These are phyloP conservation scores for Paramecium biaurelia DNA, from an alignment of 73 alveolate genomes.

Conservation along the genomic window DNA sequence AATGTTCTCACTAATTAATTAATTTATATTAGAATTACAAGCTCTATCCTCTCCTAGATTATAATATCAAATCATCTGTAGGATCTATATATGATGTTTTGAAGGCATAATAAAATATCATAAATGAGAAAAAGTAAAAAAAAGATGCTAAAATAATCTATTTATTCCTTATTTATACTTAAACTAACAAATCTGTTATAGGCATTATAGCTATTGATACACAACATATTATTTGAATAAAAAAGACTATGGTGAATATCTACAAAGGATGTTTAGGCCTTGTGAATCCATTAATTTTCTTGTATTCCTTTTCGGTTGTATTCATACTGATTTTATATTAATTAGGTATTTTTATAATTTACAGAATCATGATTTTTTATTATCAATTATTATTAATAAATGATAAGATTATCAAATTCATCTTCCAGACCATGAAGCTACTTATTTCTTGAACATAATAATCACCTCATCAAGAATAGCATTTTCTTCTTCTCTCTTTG, in stretches of 20 bases:
- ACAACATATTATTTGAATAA: background rate
- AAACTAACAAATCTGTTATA: background rate
- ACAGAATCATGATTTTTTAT: background rate
- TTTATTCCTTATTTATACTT: background rate
- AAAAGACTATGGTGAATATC: background rate
- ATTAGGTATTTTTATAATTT: background rate
- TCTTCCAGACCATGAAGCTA: conserved; percentile 57
- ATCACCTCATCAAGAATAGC: conserved; percentile 43
- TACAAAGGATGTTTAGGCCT: conserved; percentile 17
- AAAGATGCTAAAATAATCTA: conserved; percentile 7
- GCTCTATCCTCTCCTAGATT: background rate
- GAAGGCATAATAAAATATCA: conserved; percentile 18
- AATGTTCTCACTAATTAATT: background rate
- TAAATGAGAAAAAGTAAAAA: background rate
- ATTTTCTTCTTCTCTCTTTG: conserved; percentile 41
- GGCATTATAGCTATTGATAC: conserved; percentile 11
- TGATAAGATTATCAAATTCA: background rate
- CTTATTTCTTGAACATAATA: conserved; percentile 45
- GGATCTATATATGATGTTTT: background rate
- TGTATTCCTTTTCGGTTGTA: background rate
- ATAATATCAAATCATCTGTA: conserved; percentile 12
- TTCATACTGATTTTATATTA: background rate
- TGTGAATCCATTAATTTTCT: conserved; percentile 34
- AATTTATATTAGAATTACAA: background rate
- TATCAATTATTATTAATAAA: background rate